Conservation (phyloP, 2,329 filamentous ascomycete species). For the Arthrinium phaeospermum region DNA sequence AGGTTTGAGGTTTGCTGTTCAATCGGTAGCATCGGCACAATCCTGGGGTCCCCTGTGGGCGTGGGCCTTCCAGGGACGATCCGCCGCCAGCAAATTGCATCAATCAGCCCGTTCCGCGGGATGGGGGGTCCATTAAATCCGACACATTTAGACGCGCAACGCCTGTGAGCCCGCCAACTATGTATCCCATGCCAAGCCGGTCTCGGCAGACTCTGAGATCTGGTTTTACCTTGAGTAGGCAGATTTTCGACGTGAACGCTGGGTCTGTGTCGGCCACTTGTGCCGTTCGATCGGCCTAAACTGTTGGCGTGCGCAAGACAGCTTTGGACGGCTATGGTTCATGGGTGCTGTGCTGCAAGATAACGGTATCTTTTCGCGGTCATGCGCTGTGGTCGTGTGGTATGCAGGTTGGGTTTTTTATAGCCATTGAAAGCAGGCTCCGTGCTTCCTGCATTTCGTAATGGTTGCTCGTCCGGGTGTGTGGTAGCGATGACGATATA, state of each 20-base stretch:
- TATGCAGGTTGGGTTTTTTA: too few species aligned
- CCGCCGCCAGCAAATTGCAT: background rate
- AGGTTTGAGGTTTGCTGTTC: background rate
- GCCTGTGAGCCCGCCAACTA: background rate
- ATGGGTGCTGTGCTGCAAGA: too few species aligned
- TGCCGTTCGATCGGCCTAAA: background rate
- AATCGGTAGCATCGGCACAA: background rate
- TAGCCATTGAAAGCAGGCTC: too few species aligned
- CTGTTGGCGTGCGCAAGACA: background rate
- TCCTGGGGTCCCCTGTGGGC: background rate
- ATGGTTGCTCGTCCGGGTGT: too few species aligned
- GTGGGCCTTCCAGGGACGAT: background rate
- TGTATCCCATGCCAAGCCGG: background rate
- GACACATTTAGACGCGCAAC: conserved; percentile 1
- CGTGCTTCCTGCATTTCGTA: too few species aligned
- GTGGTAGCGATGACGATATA: too few species aligned
- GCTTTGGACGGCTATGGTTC: too few species aligned
- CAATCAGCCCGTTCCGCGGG: background rate
- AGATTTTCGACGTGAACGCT: background rate
- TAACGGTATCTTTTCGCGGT: too few species aligned
- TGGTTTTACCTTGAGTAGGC: background rate
- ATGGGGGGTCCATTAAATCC: background rate
- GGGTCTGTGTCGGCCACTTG: background rate
- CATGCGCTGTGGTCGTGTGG: too few species aligned
- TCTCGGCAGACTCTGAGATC: background rate